Evolutionary conservation across 2,329 filamentous ascomycete genomes (phyloP).

Genomic region (Rhynchosporium graminicola): DNA sequence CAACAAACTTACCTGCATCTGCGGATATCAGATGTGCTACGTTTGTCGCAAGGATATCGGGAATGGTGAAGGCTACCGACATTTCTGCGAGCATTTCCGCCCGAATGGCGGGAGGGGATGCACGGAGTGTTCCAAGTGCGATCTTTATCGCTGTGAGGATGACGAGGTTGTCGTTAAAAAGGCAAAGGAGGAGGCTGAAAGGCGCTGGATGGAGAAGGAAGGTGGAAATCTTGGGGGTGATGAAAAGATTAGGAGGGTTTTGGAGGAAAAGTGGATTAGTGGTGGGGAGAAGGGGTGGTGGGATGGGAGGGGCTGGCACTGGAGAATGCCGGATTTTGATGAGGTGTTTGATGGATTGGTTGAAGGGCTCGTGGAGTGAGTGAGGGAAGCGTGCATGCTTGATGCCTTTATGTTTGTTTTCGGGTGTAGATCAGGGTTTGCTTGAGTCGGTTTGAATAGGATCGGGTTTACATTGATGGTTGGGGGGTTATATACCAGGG

Average conservation of each 20-base stretch:
- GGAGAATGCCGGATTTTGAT: constrained; percentile 35
- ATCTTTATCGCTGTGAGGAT: constrained; percentile 70
- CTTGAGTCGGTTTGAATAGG: not conserved
- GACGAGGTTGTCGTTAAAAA: constrained; percentile 69
- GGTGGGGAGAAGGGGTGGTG: constrained; percentile 29
- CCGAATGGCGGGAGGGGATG: constrained; percentile 76
- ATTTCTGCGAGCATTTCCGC: constrained; percentile 96
- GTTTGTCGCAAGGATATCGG: constrained; percentile 79
- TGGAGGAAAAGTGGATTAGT: constrained; percentile 50
- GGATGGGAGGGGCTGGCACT: constrained; percentile 31
- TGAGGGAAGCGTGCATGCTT: not conserved
- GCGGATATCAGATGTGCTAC: constrained; percentile 98
- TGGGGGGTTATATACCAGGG: constrained; percentile 8
- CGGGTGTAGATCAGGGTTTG: not conserved
- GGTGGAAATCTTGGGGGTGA: constrained; percentile 57
- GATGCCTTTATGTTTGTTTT: constrained; percentile 21
- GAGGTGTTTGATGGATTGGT: constrained; percentile 39
- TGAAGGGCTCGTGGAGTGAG: constrained; percentile 40
- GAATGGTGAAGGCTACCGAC: constrained; percentile 75
- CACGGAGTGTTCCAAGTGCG: constrained; percentile 76
- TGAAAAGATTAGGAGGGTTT: constrained; percentile 56
- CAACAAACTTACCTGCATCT: constrained; percentile 95
- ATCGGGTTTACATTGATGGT: not conserved
- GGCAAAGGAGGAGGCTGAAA: constrained; percentile 71
- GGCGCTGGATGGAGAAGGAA: constrained; percentile 68